Percentiles rank a stretch among this genome's conserved stretches.
Evolutionary conservation across 139 green algal species (phyloP).

Genomic region (Coelastrella sp.): DNA sequence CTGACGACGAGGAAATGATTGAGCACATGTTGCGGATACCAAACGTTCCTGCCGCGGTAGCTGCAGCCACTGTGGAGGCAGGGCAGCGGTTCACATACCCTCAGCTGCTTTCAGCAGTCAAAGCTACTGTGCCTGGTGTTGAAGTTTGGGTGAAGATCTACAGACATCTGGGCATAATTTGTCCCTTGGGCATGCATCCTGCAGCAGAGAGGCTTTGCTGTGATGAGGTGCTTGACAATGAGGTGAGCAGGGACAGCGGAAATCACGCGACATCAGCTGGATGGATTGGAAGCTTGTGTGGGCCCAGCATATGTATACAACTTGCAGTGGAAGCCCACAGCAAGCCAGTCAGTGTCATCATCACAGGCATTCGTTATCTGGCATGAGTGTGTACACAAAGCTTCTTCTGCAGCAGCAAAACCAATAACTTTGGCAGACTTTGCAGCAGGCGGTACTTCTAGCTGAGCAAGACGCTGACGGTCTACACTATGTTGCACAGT

Average conservation of each 20-base stretch:
- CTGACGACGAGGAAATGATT: background rate
- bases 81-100: background rate
- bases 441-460: too few relatives aligned
- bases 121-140: background rate
- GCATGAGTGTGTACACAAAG: too few relatives aligned
- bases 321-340: background rate
- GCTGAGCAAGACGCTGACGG: too few relatives aligned
- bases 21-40: background rate
- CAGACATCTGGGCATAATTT: background rate
- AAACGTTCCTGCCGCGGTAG: background rate
- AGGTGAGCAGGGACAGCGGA: background rate
- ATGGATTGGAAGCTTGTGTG: background rate
- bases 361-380: too few relatives aligned
- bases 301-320: background rate
- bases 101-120: background rate
- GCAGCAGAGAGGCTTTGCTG: background rate
- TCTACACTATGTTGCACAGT: too few relatives aligned
- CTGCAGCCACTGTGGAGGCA: background rate
- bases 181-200: background rate
- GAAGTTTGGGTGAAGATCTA: background rate
- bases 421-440: too few relatives aligned
- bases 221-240: background rate
- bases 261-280: background rate
- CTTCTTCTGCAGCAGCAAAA: too few relatives aligned
- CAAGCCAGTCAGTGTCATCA: too few relatives aligned